Base-by-base conservation (phyloP, 371 early-diverging fungal species). In the Umbelopsis sp. region DNA sequence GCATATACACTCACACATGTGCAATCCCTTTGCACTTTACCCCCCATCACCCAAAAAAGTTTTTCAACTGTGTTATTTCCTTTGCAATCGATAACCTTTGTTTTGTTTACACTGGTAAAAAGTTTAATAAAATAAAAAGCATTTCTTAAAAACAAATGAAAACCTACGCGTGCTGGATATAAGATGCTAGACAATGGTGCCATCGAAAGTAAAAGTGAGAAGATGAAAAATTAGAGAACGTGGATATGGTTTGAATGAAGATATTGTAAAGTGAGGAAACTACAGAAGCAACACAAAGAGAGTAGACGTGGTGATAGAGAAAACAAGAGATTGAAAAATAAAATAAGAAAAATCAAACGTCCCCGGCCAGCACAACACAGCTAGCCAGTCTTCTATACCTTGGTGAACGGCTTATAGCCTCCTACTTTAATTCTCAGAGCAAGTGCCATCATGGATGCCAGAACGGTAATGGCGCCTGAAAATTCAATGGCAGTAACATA, bases 361-460 rank as follows among this genome's bases (percentile, higher is more conserved):
- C 11, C 20, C 7, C 22, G 51, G 10, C 25, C 51, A 22, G 7
- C 11, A 11, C 32, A 20, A 57, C 20, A 57, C 57, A 57, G 12
- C 25, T 2, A 8, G 1, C 0, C 24, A 51, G 12, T 3, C 4
- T 29, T 29, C 22, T 35, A 57, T 12, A 57, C 57, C 35, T 57
- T 57, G 35, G 35, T 18, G n/a, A 57, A 57, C 11, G 57, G 57
- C n/a, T 57, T 57, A 11, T 18, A 57, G 10, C 57, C 57, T 57
- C 57, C 57, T 11, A 57, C 5, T 0, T 32, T 32, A 1, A 29
- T 3, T 35, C 57, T 29, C 12, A 57, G 35, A 3, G 35, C 32
- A 12, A 57, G 32, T 4, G 57, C 57, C 35, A 14, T 29, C 1
- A 35, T 14, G 7, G 57, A 57, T 7, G 57, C 57, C 3, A 57